phyloP scores from a whole-genome alignment of 2,329 filamentous ascomycete genomes.

The Fusarium sp. region DNA sequence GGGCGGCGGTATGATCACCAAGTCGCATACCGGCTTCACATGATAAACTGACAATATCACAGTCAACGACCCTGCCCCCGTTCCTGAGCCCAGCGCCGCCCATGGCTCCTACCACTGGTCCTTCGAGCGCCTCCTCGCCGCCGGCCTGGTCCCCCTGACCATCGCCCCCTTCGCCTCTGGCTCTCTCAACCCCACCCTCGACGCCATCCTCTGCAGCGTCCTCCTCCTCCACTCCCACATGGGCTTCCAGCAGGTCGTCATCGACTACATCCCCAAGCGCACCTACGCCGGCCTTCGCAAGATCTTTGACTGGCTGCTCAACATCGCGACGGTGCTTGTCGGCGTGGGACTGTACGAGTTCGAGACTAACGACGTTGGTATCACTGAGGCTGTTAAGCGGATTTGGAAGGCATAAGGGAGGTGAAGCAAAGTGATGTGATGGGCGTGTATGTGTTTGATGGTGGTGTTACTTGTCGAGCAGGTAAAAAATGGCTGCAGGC shows the following conservation, averaged over 20 bases:
- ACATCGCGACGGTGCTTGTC: constrained; percentile 80
- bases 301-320: constrained; percentile 81
- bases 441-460: constrained; percentile 22
- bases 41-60: constrained; percentile 29
- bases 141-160: constrained; percentile 85
- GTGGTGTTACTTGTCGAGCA: constrained; percentile 37
- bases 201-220: constrained; percentile 85
- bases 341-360: constrained; percentile 96
- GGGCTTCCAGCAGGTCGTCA: constrained; percentile 90
- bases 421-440: background rate
- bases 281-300: constrained; percentile 76
- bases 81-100: constrained; percentile 77
- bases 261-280: constrained; percentile 87
- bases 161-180: constrained; percentile 93
- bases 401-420: constrained; percentile 82
- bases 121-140: constrained; percentile 88
- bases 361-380: constrained; percentile 96
- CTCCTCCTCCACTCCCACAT: constrained; percentile 95
- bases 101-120: constrained; percentile 99
- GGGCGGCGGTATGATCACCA: constrained; percentile 72
- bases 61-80: constrained; percentile 88
- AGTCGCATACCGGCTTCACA: constrained; percentile 32
- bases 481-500: constrained; percentile 36
- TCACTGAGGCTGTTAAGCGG: constrained; percentile 89
- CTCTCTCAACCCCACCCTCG: constrained; percentile 87